A percentile compares a stretch with the other conserved stretches of the same genome.
phyloP scores from a whole-genome alignment of 2,329 filamentous ascomycete genomes.

The Plenodomus lindquistii region DNA sequence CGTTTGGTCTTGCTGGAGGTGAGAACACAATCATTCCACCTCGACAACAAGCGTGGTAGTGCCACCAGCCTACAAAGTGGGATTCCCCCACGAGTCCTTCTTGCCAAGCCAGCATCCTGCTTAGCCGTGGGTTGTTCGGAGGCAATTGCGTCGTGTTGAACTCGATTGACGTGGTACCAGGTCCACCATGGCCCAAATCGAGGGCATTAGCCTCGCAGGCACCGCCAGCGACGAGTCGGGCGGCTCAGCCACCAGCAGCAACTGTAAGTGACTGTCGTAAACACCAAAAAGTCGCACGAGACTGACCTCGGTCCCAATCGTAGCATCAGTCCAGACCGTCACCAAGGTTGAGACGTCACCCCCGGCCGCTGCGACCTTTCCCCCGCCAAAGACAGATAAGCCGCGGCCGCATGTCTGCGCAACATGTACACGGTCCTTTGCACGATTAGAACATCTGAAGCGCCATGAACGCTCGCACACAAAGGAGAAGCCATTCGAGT shows the following conservation, averaged over 20 bases:
- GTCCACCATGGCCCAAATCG: constrained; percentile 29
- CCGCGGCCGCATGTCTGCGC: constrained; percentile 91
- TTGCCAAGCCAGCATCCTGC: constrained; percentile 3
- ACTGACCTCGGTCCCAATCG: constrained; percentile 23
- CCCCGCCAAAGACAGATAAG: constrained; percentile 94
- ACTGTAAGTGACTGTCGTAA: constrained; percentile 29
- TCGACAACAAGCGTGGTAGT: constrained; percentile 6
- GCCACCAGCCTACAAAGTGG: constrained; percentile 4
- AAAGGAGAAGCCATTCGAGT: constrained; percentile 98
- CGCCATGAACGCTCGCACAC: constrained; percentile 97
- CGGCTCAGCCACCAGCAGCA: constrained; percentile 33
- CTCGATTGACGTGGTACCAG: constrained; percentile 13
- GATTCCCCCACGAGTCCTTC: neutral
- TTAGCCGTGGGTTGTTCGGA: constrained; percentile 3
- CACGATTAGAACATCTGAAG: constrained; percentile 93
- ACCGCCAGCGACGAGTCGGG: constrained; percentile 35
- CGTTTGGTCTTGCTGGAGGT: no score
- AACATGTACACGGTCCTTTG: constrained; percentile 91
- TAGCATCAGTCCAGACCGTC: constrained; percentile 37
- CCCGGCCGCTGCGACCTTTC: constrained; percentile 54
- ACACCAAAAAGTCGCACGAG: neutral
- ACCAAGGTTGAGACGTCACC: constrained; percentile 35
- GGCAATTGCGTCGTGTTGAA: constrained; percentile 15
- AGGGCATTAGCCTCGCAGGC: constrained; percentile 30
- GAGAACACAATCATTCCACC: constrained; percentile 1